phyloP scores from a whole-genome alignment of 495 filamentous ascomycete species.

The Penicillium malachiteum region DNA sequence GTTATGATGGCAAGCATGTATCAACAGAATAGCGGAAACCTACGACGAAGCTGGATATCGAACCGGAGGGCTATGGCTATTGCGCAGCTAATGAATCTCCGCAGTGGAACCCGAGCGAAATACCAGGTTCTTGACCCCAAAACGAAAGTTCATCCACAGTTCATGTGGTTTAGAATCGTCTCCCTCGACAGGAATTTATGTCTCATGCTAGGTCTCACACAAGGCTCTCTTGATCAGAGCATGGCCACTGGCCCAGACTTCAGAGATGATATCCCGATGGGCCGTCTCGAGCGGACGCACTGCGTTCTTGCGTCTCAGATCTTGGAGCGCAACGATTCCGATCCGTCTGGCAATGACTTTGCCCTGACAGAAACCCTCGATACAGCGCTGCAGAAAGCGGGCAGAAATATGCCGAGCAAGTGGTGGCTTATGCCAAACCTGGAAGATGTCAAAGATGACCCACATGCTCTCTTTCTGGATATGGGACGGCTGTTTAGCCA shows the following conservation, averaged over 20 bases:
- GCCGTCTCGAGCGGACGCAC: slow-evolving; percentile 13
- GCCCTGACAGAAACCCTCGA: slow-evolving; percentile 39
- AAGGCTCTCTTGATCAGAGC: slow-evolving; percentile 33
- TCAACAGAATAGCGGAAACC: slow-evolving; percentile 45
- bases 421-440: slow-evolving; percentile 36
- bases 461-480: slow-evolving; percentile 16
- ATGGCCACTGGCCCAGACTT: slow-evolving; percentile 10
- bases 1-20: slow-evolving; percentile 48
- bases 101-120: slow-evolving; percentile 10
- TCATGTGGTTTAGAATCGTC: slow-evolving; percentile 23
- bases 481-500: slow-evolving; percentile 31
- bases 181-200: slow-evolving; percentile 43
- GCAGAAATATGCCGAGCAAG: slow-evolving; percentile 23
- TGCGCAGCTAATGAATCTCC: slow-evolving; percentile 28
- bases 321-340: slow-evolving; percentile 38
- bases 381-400: slow-evolving; percentile 38
- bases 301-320: slow-evolving; percentile 30
- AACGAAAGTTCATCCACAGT: slow-evolving; percentile 9
- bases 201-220: slow-evolving; percentile 49
- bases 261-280: slow-evolving; percentile 13
- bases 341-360: neutral
- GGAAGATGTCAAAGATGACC: neutral
- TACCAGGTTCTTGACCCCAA: slow-evolving; percentile 14
- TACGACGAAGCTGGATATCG: slow-evolving; percentile 44
- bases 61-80: slow-evolving; percentile 34